Conservation (phyloP, 2,329 filamentous ascomycete species). For the Colletotrichum chrysophilum region DNA sequence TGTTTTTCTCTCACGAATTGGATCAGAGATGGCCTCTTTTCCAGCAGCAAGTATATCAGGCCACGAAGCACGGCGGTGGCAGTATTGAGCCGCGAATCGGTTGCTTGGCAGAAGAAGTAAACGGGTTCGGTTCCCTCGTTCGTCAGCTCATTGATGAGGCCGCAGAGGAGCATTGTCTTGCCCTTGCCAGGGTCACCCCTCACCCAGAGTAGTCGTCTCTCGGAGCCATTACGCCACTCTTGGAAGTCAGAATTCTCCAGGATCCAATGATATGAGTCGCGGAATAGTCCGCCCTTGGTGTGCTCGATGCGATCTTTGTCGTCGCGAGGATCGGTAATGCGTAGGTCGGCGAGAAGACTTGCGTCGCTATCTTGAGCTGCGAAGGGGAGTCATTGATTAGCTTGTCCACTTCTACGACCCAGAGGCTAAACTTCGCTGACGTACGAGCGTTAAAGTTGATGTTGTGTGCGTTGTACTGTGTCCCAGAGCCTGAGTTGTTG, state of each 20-base stretch:
- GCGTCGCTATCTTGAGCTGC: not conserved
- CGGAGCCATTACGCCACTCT: slow-evolving; percentile 26
- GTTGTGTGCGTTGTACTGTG: not conserved
- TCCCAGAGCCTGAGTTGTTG: not conserved
- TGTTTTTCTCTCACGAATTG: not conserved
- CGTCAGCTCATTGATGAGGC: slow-evolving; percentile 41
- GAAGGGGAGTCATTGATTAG: accelerated
- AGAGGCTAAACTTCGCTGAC: accelerated
- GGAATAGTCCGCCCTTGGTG: slow-evolving; percentile 36
- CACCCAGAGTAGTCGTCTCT: slow-evolving; percentile 39
- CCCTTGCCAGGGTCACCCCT: slow-evolving; percentile 44
- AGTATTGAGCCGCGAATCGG: slow-evolving; percentile 39
- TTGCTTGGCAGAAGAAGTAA: slow-evolving; percentile 50
- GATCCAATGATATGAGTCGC: slow-evolving; percentile 41
- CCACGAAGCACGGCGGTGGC: slow-evolving; percentile 46
- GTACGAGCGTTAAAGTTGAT: not conserved
- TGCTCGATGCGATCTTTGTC: slow-evolving; percentile 41
- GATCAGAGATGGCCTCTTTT: not conserved
- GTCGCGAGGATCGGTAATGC: slow-evolving; percentile 30
- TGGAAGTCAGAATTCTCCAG: slow-evolving; percentile 30
- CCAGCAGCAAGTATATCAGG: slow-evolving; percentile 45
- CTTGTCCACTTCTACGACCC: not conserved
- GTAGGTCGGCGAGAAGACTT: not conserved
- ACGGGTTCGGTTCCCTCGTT: not conserved
- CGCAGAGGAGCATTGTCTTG: slow-evolving; percentile 48